phyloP scores from a whole-genome alignment of 176 grass and related monocot species.

The Thalia dealbata region DNA sequence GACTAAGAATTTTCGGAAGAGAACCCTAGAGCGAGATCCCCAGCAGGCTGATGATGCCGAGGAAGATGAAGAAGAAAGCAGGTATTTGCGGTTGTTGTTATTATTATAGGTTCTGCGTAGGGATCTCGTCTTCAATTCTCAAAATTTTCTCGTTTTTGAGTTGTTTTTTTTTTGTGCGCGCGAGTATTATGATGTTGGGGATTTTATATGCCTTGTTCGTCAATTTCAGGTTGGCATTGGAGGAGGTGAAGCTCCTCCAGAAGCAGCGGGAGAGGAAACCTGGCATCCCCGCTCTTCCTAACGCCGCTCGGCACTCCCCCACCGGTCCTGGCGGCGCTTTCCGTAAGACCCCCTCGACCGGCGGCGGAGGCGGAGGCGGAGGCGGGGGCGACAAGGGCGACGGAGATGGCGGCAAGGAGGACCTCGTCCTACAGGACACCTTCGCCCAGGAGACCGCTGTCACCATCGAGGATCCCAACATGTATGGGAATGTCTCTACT shows the following conservation, averaged over 20 bases:
- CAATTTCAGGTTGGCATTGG: not conserved
- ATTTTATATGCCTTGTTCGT: not conserved
- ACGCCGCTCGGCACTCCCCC: slow-evolving; percentile 11
- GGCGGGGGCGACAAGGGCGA: slow-evolving; percentile 1
- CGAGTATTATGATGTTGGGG: not conserved
- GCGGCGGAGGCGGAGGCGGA: slow-evolving; percentile 9
- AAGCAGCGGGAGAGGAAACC: slow-evolving; percentile 30
- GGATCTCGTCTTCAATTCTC: not conserved
- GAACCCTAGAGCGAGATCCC: slow-evolving; percentile 5
- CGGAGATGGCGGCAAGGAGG: slow-evolving; percentile 38
- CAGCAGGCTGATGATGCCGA: not conserved
- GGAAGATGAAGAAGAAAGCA: not conserved
- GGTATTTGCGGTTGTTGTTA: not conserved
- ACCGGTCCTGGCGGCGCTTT: slow-evolving; percentile 4
- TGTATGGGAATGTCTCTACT: slow-evolving; percentile 25
- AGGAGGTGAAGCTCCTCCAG: slow-evolving; percentile 19
- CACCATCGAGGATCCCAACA: slow-evolving; percentile 93
- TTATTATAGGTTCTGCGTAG: too few relatives aligned
- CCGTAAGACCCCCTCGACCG: slow-evolving; percentile 20
- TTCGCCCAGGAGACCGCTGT: slow-evolving; percentile 96
- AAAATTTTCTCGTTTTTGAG: not conserved
- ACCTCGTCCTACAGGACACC: slow-evolving; percentile 85
- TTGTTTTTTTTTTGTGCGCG: too few relatives aligned
- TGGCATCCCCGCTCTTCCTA: slow-evolving; percentile 28
- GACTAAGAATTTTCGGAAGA: slow-evolving; percentile 9